Evolutionary conservation across 805 yeast genomes (phyloP).

Genomic region (Wickerhamomyces tratensis): DNA sequence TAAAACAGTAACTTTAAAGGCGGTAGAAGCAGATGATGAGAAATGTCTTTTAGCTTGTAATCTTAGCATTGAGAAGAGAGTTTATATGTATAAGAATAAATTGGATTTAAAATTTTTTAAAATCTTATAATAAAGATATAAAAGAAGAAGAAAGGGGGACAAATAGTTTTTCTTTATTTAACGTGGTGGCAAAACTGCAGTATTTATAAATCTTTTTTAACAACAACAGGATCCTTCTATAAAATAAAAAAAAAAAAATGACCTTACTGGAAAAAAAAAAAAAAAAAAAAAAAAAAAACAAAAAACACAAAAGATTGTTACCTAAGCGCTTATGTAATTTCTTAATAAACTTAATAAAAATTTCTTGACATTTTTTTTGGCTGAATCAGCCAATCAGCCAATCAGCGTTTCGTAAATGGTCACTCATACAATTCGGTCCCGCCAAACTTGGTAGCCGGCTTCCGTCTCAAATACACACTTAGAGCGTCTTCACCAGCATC

Average conservation of each 20-base stretch:
- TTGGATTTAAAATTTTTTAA: neutral
- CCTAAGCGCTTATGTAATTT: too few relatives aligned
- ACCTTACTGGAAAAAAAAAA: neutral
- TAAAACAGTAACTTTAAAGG: conserved; percentile 71
- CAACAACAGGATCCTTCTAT: neutral
- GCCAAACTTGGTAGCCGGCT: neutral
- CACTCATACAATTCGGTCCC: neutral
- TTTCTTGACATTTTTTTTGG: neutral
- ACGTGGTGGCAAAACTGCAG: too few relatives aligned
- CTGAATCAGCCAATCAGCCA: neutral
- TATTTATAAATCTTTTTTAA: too few relatives aligned
- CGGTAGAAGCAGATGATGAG: conserved; percentile 54
- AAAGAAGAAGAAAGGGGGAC: too few relatives aligned
- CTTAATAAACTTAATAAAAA: too few relatives aligned
- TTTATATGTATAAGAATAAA: too few relatives aligned
- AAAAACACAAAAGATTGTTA: neutral
- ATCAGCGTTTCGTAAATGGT: neutral
- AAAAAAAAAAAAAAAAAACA: neutral
- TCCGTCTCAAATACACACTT: neutral
- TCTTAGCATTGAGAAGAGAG: conserved; percentile 34
- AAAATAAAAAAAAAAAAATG: too few relatives aligned
- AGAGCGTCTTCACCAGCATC: too few relatives aligned
- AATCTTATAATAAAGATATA: too few relatives aligned
- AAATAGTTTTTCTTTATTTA: too few relatives aligned
- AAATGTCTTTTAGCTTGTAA: conserved; percentile 52